Evolutionary conservation across 176 grass and related monocot genomes (phyloP).

Genomic region (Ampelocalamus luodianensis): DNA sequence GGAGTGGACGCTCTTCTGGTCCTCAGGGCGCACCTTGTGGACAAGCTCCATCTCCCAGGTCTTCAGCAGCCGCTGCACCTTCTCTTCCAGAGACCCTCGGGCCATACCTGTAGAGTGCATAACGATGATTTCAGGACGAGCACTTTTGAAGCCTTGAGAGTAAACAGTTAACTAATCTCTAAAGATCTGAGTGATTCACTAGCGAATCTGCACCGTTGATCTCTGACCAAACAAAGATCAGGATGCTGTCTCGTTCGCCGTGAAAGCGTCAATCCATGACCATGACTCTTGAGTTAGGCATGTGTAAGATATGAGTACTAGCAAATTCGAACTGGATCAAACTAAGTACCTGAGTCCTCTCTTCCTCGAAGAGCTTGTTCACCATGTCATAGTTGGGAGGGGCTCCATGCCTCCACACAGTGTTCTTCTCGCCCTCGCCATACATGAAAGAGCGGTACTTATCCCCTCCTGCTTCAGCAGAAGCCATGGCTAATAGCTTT

Average conservation of each 20-base stretch:
- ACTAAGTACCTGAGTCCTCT: conserved; percentile 54
- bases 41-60: conserved; percentile 80
- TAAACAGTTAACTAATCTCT: background rate
- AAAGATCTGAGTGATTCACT: background rate
- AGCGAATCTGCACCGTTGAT: no score
- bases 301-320: background rate
- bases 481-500: conserved; percentile 31
- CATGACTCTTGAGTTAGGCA: no score
- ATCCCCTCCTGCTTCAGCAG: conserved; percentile 42
- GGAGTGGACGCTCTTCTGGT: conserved; percentile 59
- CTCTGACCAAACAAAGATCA: no score
- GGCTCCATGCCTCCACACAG: conserved; percentile 62
- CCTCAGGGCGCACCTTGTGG: conserved; percentile 66
- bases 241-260: no score
- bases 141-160: no score
- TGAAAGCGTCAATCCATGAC: background rate
- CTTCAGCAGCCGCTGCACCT: conserved; percentile 75
- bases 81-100: conserved; percentile 68
- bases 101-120: conserved; percentile 38
- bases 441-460: conserved; percentile 76
- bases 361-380: conserved; percentile 82
- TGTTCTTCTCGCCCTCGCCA: conserved; percentile 66
- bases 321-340: no score
- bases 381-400: conserved; percentile 78
- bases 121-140: background rate